Evolutionary conservation across 2,329 filamentous ascomycete genomes (phyloP).

Genomic region (Gaeumannomyces sp.): DNA sequence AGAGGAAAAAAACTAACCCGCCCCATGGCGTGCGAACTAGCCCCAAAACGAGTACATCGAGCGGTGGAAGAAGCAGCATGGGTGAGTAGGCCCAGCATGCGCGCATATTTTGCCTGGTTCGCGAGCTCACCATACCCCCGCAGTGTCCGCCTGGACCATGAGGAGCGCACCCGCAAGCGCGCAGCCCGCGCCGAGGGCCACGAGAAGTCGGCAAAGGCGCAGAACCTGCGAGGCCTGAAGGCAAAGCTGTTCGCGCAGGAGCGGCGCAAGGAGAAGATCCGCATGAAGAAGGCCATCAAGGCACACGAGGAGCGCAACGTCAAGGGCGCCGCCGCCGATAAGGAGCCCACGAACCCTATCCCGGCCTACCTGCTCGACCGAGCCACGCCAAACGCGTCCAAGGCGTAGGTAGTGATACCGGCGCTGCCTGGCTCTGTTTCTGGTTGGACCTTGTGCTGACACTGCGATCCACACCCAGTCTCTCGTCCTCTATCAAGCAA

Average conservation of each 20-base stretch:
- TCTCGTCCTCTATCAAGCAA: slow-evolving; percentile 87
- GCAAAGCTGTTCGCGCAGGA: slow-evolving; percentile 93
- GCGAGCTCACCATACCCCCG: slow-evolving; percentile 25
- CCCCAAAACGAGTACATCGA: slow-evolving; percentile 85
- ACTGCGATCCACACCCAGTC: slow-evolving; percentile 15
- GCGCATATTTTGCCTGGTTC: slow-evolving; percentile 15
- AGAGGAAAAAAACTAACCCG: not conserved
- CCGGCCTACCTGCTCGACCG: slow-evolving; percentile 93
- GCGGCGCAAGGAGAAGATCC: slow-evolving; percentile 94
- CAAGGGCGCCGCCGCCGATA: slow-evolving; percentile 72
- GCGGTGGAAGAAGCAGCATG: slow-evolving; percentile 60
- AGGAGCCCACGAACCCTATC: slow-evolving; percentile 74
- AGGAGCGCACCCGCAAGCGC: slow-evolving; percentile 84
- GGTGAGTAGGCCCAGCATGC: slow-evolving; percentile 22
- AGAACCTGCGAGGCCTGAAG: slow-evolving; percentile 84
- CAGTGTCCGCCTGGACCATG: slow-evolving; percentile 63
- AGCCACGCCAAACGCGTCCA: slow-evolving; percentile 35
- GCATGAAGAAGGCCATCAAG: slow-evolving; percentile 92
- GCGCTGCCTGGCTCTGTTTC: slow-evolving; percentile 7
- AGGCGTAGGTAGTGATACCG: slow-evolving; percentile 18
- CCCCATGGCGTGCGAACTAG: slow-evolving; percentile 32
- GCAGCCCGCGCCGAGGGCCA: slow-evolving; percentile 76
- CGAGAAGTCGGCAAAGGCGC: slow-evolving; percentile 80
- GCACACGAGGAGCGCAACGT: slow-evolving; percentile 94
- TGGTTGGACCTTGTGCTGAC: not conserved